Evolutionary conservation across 805 yeast species (phyloP).

Genomic region (Yamadazyma tumulicola): DNA sequence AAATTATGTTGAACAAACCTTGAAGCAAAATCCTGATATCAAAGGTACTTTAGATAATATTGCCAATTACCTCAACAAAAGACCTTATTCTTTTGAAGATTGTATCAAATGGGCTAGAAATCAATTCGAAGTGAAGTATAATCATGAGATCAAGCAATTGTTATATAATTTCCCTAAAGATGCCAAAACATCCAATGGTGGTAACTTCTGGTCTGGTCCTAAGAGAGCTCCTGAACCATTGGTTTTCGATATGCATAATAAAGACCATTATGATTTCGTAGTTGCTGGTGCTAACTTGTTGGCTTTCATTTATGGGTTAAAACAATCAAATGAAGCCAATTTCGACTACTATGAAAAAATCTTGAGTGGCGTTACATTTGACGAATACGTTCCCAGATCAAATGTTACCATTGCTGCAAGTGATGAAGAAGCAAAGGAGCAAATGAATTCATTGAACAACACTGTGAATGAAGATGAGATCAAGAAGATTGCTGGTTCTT

Average conservation of each 20-base stretch:
- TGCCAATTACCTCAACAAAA: slow-evolving; percentile 64
- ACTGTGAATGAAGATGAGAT: slow-evolving; percentile 59
- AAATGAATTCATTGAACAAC: slow-evolving; percentile 42
- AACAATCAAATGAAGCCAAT: slow-evolving; percentile 59
- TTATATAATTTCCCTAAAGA: slow-evolving; percentile 93
- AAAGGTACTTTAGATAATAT: slow-evolving; percentile 84
- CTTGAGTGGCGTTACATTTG: slow-evolving; percentile 40
- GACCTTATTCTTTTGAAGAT: slow-evolving; percentile 89
- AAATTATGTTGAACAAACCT: slow-evolving; percentile 83
- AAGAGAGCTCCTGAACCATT: slow-evolving; percentile 94
- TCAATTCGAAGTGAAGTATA: slow-evolving; percentile 82
- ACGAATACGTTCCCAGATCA: slow-evolving; percentile 69
- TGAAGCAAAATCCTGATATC: slow-evolving; percentile 90
- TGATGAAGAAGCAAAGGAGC: slow-evolving; percentile 88
- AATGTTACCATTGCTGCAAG: slow-evolving; percentile 78
- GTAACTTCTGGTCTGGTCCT: slow-evolving; percentile 97
- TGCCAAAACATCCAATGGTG: slow-evolving; percentile 85
- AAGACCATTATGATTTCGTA: slow-evolving; percentile 77
- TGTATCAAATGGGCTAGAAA: slow-evolving; percentile 93
- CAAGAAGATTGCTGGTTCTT: slow-evolving; percentile 63
- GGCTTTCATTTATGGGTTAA: slow-evolving; percentile 86
- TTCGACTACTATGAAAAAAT: slow-evolving; percentile 53
- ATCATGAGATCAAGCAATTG: slow-evolving; percentile 83
- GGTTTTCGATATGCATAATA: slow-evolving; percentile 67
- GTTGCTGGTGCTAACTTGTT: slow-evolving; percentile 88